Conservation (phyloP, 257 asterid species). For the Solanum tacnaense region DNA sequence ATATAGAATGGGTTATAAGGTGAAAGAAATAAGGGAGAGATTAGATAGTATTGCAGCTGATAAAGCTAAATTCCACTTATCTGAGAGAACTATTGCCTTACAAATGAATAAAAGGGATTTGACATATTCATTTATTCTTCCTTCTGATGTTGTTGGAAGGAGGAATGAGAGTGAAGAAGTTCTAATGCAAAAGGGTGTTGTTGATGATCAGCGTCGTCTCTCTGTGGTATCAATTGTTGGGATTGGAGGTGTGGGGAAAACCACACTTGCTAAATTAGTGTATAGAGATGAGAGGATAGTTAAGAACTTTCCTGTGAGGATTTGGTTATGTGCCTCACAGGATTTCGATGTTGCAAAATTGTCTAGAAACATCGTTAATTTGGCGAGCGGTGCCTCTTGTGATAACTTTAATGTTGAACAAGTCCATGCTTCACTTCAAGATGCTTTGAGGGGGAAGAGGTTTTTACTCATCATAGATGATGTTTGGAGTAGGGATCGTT, state of each 20-base stretch:
- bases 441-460: neutral
- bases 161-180: neutral
- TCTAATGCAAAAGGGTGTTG: neutral
- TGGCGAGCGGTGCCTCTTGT: neutral
- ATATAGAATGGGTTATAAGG: neutral
- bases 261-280: constrained; percentile 5
- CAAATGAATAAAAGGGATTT: neutral
- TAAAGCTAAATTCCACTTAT: neutral
- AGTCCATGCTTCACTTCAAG: neutral
- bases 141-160: constrained; percentile 7
- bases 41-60: neutral
- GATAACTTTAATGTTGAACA: neutral
- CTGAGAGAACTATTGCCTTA: neutral
- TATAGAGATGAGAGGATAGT: constrained; percentile 1
- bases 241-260: constrained; percentile 1
- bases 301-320: neutral
- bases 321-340: constrained; percentile 5
- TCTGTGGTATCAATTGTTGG: constrained; percentile 7
- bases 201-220: neutral
- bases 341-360: neutral
- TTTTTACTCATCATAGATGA: constrained; percentile 8
- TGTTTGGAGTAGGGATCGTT: constrained; percentile 2
- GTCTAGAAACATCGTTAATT: neutral
- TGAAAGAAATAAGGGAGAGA: neutral
- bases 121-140: neutral